Evolutionary conservation across 2,329 filamentous ascomycete species (phyloP).

Genomic region (Alternaria panax): DNA sequence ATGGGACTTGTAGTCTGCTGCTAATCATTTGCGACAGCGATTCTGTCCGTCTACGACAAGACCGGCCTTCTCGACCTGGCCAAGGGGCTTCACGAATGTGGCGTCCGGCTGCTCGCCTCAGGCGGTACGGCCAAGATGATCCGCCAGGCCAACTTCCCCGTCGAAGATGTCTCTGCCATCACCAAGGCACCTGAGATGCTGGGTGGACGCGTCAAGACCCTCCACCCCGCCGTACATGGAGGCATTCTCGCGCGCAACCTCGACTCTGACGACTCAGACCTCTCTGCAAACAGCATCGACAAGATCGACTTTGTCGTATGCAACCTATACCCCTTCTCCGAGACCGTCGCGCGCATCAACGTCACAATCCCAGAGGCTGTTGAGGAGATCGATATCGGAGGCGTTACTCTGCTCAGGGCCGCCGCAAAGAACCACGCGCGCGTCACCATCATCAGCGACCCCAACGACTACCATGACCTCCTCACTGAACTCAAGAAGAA

Average conservation of each 20-base stretch:
- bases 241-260: conserved; percentile 94
- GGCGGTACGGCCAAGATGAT: conserved; percentile 97
- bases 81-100: conserved; percentile 48
- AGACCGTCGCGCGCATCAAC: conserved; percentile 95
- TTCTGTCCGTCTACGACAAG: conserved; percentile 99
- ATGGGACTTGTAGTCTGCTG: neutral
- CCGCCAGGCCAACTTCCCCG: conserved; percentile 91
- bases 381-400: conserved; percentile 97
- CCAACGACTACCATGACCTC: conserved; percentile 92
- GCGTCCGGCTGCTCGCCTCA: conserved; percentile 76
- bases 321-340: conserved; percentile 99
- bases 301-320: conserved; percentile 68
- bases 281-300: conserved; percentile 61
- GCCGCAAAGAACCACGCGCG: conserved; percentile 97
- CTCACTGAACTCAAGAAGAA: conserved; percentile 85
- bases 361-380: conserved; percentile 97
- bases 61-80: conserved; percentile 64
- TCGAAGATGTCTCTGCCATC: conserved; percentile 98
- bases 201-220: conserved; percentile 89
- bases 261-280: conserved; percentile 94
- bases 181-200: conserved; percentile 96
- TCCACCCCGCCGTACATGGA: conserved; percentile 85
- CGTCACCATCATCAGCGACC: conserved; percentile 95
- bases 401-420: conserved; percentile 93
- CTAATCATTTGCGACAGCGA: conserved; percentile 62